Percentiles rank a stretch among this genome's conserved stretches.
Evolutionary conservation across 495 filamentous ascomycete species (phyloP).

Genomic region (Elasticomyces elasticus): DNA sequence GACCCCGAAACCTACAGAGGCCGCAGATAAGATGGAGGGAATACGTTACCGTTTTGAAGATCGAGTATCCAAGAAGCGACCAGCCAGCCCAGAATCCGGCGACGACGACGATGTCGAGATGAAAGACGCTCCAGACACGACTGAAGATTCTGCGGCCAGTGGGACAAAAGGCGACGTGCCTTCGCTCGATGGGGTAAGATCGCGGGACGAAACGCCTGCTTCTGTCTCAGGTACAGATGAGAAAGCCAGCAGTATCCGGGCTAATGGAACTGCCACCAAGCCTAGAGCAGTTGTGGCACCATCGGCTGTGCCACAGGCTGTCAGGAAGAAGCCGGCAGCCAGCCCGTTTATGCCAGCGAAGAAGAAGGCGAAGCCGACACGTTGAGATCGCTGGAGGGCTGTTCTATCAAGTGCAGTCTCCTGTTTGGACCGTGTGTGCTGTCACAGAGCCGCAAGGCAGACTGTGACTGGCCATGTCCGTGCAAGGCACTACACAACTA

Average conservation of each 20-base stretch:
- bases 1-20: neutral
- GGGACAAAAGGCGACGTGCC: constrained; percentile 1
- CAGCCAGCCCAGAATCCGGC: neutral
- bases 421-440: neutral
- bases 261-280: constrained; percentile 13
- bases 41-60: constrained; percentile 20
- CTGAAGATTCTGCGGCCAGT: constrained; percentile 1
- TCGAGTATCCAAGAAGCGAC: constrained; percentile 11
- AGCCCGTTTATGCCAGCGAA: constrained; percentile 18
- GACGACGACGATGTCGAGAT: constrained; percentile 19
- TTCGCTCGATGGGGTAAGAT: neutral
- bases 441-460: neutral
- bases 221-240: constrained; percentile 3
- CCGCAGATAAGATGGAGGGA: constrained; percentile 18
- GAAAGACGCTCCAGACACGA: neutral
- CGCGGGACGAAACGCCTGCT: constrained; percentile 17
- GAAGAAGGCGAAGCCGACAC: constrained; percentile 3
- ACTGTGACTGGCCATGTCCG: neutral
- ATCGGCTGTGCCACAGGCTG: constrained; percentile 2
- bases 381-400: neutral
- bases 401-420: neutral
- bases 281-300: constrained; percentile 9
- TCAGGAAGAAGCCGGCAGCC: constrained; percentile 15
- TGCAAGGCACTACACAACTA: too few species aligned
- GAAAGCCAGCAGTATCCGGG: constrained; percentile 2